phyloP scores from a whole-genome alignment of 2,329 filamentous ascomycete genomes.

The Fusarium torreyae region DNA sequence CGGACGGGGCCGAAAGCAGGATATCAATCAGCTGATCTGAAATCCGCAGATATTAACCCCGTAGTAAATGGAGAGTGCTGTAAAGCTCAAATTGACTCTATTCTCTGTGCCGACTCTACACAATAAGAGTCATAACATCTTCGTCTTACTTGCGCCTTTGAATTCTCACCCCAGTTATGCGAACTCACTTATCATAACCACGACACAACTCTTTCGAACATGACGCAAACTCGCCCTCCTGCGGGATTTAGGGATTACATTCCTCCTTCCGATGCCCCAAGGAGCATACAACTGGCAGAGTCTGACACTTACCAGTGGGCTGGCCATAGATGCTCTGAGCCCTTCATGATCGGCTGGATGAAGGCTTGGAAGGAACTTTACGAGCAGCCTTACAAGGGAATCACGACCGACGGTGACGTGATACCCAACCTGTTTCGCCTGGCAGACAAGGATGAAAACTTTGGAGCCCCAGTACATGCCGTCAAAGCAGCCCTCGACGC shows the following conservation, averaged over 20 bases:
- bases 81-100: not conserved
- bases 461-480: constrained; percentile 13
- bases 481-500: constrained; percentile 7
- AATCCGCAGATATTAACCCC: not conserved
- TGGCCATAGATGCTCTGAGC: constrained; percentile 26
- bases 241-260: constrained; percentile 35
- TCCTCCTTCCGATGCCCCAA: constrained; percentile 12
- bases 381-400: constrained; percentile 28
- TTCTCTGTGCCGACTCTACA: not conserved
- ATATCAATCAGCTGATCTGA: not conserved
- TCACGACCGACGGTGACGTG: constrained; percentile 21
- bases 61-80: not conserved
- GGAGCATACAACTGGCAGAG: constrained; percentile 28
- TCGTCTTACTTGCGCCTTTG: not conserved
- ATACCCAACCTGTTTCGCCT: constrained; percentile 14
- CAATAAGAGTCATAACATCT: not conserved
- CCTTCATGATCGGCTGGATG: constrained; percentile 39
- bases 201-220: not conserved
- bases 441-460: constrained; percentile 15
- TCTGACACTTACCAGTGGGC: constrained; percentile 36
- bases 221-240: constrained; percentile 1
- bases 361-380: constrained; percentile 27
- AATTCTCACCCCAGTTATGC: not conserved
- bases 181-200: not conserved
- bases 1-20: not conserved